These are phyloP conservation scores for Ligustrum vulgare DNA, from an alignment of 257 asterid species.

Conservation along the genomic window DNA sequence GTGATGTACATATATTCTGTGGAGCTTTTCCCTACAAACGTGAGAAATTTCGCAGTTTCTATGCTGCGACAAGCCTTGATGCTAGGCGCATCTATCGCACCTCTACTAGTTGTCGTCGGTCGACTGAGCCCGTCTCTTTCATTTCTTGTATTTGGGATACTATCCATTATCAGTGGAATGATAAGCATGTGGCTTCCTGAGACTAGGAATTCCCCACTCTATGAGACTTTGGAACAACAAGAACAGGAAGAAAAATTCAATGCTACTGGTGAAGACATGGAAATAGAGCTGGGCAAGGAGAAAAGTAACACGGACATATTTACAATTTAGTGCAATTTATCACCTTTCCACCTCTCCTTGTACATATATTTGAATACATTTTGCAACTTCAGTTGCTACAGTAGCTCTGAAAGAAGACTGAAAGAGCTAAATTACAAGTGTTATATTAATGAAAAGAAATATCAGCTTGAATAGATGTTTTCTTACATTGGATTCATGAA, in stretches of 20 bases:
- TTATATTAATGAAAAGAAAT: not conserved
- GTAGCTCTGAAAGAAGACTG: not conserved
- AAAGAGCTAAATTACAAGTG: not conserved
- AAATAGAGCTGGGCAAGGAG: constrained; percentile 30
- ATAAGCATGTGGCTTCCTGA: constrained; percentile 59
- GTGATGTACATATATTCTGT: constrained; percentile 53
- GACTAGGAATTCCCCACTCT: constrained; percentile 44
- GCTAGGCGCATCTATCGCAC: constrained; percentile 59
- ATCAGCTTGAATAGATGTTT: not conserved
- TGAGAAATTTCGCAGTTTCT: constrained; percentile 50
- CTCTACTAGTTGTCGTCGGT: constrained; percentile 47
- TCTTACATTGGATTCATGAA: not conserved
- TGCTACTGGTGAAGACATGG: constrained; percentile 16
- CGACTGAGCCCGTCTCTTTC: constrained; percentile 47
- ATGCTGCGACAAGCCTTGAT: constrained; percentile 50
- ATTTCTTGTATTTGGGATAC: constrained; percentile 38
- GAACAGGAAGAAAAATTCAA: constrained; percentile 36
- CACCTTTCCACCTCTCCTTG: not conserved
- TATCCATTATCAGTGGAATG: constrained; percentile 40
- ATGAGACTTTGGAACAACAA: constrained; percentile 58
- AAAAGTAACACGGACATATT: constrained; percentile 5
- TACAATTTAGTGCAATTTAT: constrained; percentile 16
- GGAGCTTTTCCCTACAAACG: constrained; percentile 56
- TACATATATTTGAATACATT: not conserved
- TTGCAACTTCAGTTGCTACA: not conserved